phyloP scores from a whole-genome alignment of 1,139 yeast genomes.

The Groenewaldozyma auringiensis region DNA sequence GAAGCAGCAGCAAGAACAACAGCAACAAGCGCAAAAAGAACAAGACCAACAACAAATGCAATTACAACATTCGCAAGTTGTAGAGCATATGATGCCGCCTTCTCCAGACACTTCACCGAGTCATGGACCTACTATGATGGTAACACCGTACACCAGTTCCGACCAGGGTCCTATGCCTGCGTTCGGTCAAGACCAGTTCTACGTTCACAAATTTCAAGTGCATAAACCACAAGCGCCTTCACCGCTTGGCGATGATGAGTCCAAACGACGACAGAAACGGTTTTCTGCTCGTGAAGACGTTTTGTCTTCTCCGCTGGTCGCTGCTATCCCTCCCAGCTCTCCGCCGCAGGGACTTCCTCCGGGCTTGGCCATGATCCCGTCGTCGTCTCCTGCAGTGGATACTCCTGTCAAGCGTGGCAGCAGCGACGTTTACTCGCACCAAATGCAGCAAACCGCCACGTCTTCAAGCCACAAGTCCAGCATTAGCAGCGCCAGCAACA shows the following conservation, averaged over 20 bases:
- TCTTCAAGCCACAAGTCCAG: too few species aligned
- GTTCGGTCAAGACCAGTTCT: neutral
- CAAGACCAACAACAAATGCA: neutral
- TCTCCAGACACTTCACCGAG: neutral
- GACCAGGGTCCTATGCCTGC: neutral
- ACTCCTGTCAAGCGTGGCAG: neutral
- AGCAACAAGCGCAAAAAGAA: neutral
- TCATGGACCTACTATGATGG: too few species aligned
- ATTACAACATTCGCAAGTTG: neutral
- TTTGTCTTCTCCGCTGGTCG: neutral
- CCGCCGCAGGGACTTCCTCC: neutral
- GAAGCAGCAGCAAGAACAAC: neutral
- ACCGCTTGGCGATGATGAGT: too few species aligned
- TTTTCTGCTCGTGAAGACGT: too few species aligned
- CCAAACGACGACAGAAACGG: too few species aligned
- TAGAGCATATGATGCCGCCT: neutral
- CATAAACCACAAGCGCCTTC: neutral
- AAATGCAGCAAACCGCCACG: too few species aligned
- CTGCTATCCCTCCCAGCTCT: neutral
- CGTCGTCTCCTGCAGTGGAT: neutral
- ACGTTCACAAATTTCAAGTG: neutral
- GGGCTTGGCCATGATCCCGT: neutral
- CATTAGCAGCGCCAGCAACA: too few species aligned
- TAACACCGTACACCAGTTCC: neutral
- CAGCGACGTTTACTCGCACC: too few species aligned